Base-by-base conservation (phyloP, 2,329 filamentous ascomycete species). In the Arachnopeziza araneosa region DNA sequence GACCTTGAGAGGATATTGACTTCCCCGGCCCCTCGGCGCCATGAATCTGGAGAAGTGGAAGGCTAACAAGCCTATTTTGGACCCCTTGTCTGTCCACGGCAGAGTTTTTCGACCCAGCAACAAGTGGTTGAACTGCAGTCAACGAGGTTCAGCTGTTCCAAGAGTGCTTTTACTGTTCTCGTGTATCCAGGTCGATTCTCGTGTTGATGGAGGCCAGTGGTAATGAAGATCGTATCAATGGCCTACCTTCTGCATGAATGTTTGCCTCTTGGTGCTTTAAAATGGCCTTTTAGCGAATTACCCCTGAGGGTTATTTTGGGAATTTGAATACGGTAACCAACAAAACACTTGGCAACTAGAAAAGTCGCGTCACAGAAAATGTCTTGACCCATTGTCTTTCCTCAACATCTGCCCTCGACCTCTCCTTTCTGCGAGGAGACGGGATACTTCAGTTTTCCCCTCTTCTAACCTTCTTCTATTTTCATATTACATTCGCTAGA, bases 401-500 rank as follows among this genome's bases (percentile, higher is more conserved):
- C 17, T 44, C 21, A 24, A 52, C 50, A n/a, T 52, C n/a, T n/a
- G n/a, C 6, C 49, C 7, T 21, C 49, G 7, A 50, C 14, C 50
- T 24, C 50, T 24, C 50, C n/a, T 52, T 44, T 17, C 36, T 12
- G 10, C 12, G 5, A 7, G 36, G 3, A 7, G 3, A 14, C 17
- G 36, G 36, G 12, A 44, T 19, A 8, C 36, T 14, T 44, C 17
- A 14, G 36, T 44, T 44, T 44, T 30, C 36, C 19, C 50, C 19
- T 49, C 50, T 50, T 21, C 24, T 44, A 23, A 24, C 48, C 19
- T 44, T 52, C 53, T 56, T 60, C 22, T n/a, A 9, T 9, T 9
- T 30, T 44, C 36, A 44, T 54, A 22, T 55, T 23, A 65, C 66
- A 57, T 52, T 67, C 66, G 66, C 63, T 67, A 60, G 50, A 57